Evolutionary conservation across 1,284 basidiomycete species (phyloP).

Genomic region (Marasmius tenuissimus): DNA sequence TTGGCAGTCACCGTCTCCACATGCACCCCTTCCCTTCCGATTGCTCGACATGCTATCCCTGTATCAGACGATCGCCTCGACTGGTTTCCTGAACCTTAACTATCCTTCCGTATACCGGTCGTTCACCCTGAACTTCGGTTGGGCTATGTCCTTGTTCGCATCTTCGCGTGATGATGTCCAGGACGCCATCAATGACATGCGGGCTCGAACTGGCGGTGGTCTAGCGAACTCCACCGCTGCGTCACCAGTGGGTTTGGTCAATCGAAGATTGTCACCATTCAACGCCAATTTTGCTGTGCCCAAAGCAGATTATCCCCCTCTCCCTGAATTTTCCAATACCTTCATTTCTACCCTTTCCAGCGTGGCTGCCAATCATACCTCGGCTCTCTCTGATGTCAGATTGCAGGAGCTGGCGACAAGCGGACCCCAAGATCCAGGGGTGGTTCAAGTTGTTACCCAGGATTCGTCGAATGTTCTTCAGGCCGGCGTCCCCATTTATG

Average conservation of each 20-base stretch:
- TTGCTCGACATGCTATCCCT: conserved; percentile 82
- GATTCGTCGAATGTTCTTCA: conserved; percentile 65
- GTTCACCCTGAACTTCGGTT: conserved; percentile 85
- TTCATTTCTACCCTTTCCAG: conserved; percentile 1
- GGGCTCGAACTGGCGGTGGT: conserved; percentile 78
- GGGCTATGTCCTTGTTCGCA: conserved; percentile 84
- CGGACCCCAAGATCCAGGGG: conserved; percentile 25
- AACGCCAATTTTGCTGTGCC: conserved; percentile 38
- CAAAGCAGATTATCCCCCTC: not conserved
- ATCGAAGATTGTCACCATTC: conserved; percentile 78
- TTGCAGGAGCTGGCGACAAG: conserved; percentile 18
- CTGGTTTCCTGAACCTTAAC: conserved; percentile 81
- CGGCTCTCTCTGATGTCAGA: conserved; percentile 6
- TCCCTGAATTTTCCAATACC: conserved; percentile 1
- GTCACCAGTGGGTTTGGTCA: conserved; percentile 71
- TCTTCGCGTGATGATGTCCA: conserved; percentile 63
- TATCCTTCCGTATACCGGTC: conserved; percentile 83
- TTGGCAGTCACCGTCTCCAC: conserved; percentile 58
- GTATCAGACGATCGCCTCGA: conserved; percentile 80
- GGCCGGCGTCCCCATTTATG: conserved; percentile 81
- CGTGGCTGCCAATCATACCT: conserved; percentile 1
- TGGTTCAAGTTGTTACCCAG: conserved; percentile 68
- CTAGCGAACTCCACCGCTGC: conserved; percentile 57
- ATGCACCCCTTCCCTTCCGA: conserved; percentile 54
- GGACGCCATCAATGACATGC: conserved; percentile 78